Evolutionary conservation across 2,329 filamentous ascomycete genomes (phyloP).

Genomic region (Pseudofabraea citricarpa): DNA sequence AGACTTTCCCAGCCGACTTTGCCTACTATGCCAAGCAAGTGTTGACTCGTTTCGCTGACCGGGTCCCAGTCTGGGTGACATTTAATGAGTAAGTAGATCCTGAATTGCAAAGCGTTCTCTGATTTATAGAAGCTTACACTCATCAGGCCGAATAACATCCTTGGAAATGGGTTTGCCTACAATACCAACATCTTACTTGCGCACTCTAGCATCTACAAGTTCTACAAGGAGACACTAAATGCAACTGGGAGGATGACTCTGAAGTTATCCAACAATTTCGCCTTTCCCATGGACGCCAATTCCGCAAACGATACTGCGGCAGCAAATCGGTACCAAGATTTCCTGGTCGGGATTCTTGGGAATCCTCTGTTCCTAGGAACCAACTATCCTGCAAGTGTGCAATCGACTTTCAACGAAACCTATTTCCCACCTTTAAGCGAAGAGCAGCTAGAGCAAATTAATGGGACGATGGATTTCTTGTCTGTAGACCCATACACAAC

Average conservation of each 20-base stretch:
- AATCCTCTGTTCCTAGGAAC: constrained; percentile 8
- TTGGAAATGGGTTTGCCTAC: constrained; percentile 31
- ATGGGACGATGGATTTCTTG: constrained; percentile 41
- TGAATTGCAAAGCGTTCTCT: too few species aligned
- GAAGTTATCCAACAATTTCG: constrained; percentile 41
- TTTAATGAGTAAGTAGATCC: neutral
- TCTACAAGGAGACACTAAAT: constrained; percentile 46
- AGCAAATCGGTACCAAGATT: constrained; percentile 29
- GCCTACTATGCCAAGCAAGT: constrained; percentile 46
- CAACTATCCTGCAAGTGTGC: constrained; percentile 1
- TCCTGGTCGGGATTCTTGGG: constrained; percentile 32
- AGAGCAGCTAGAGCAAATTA: neutral
- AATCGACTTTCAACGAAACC: constrained; percentile 22
- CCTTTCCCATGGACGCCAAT: constrained; percentile 37
- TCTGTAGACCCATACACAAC: constrained; percentile 53
- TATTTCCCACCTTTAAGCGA: neutral
- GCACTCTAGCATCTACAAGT: constrained; percentile 43
- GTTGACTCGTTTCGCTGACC: constrained; percentile 44
- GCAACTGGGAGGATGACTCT: constrained; percentile 43
- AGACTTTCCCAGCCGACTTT: constrained; percentile 41
- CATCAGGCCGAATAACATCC: constrained; percentile 43
- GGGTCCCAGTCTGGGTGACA: constrained; percentile 45
- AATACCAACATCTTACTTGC: constrained; percentile 34
- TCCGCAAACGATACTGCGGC: constrained; percentile 12
- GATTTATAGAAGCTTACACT: neutral